Evolutionary conservation across 2,329 filamentous ascomycete species (phyloP).

Genomic region (Xylaria polymorpha): DNA sequence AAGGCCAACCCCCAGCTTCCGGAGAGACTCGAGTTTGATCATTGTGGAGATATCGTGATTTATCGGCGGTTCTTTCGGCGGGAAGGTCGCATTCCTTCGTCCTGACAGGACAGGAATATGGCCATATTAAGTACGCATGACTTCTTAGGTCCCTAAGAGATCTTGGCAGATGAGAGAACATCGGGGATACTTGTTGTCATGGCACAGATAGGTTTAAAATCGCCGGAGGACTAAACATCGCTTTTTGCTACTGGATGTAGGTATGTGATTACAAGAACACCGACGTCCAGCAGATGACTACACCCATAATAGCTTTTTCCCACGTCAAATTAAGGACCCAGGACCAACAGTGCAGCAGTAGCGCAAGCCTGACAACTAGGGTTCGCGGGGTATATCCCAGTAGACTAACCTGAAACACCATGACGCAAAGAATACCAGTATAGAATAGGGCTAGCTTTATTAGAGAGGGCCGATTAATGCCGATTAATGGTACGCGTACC

Average conservation of each 20-base stretch:
- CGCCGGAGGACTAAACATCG: neutral
- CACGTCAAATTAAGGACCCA: neutral
- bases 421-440: too few species aligned
- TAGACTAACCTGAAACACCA: too few species aligned
- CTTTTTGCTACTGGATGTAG: too few species aligned
- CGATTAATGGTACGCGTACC: neutral
- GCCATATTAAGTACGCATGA: neutral
- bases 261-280: neutral
- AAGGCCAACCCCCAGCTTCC: neutral
- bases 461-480: neutral
- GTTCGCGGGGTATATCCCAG: neutral
- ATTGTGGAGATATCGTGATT: slow-evolving; percentile 12
- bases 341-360: neutral
- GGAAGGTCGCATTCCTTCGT: neutral
- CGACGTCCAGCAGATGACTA: neutral
- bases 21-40: neutral
- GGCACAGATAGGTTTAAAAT: neutral
- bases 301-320: too few species aligned
- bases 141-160: neutral
- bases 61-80: slow-evolving; percentile 18
- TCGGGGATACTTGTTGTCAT: neutral
- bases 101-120: neutral
- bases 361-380: neutral
- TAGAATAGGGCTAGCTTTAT: too few species aligned
- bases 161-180: neutral